A percentile compares a stretch with the other conserved stretches of the same genome.
phyloP scores from a whole-genome alignment of 2,329 filamentous ascomycete species.

The Aspergillus fijiensis region DNA sequence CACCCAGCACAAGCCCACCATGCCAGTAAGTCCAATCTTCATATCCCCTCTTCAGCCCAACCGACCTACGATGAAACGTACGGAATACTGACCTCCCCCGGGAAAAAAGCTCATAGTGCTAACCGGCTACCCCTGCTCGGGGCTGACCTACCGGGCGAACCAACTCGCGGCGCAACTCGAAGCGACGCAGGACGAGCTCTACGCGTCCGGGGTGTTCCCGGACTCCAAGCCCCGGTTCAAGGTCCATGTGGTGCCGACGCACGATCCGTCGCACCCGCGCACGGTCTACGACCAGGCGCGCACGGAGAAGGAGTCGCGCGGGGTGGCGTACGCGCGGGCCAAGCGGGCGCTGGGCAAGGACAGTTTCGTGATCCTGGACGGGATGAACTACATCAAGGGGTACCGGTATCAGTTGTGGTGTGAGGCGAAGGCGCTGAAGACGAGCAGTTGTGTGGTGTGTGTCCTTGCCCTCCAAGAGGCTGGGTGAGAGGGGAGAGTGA shows the following conservation, averaged over 20 bases:
- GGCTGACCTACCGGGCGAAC: constrained; percentile 60
- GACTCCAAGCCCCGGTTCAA: constrained; percentile 49
- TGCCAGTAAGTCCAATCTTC: constrained; percentile 27
- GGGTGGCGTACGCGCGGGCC: constrained; percentile 60
- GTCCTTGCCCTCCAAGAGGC: constrained; percentile 19
- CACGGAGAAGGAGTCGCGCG: constrained; percentile 63
- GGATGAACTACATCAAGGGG: constrained; percentile 68
- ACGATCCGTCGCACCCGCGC: constrained; percentile 46
- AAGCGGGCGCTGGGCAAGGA: constrained; percentile 59
- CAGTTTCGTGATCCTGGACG: constrained; percentile 63
- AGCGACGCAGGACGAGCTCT: constrained; percentile 48
- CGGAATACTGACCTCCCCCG: not conserved
- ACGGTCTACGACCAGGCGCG: constrained; percentile 57
- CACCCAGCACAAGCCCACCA: constrained; percentile 18
- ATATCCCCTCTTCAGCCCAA: not conserved
- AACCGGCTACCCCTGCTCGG: constrained; percentile 63
- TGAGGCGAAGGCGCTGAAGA: constrained; percentile 63
- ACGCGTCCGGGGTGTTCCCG: constrained; percentile 29
- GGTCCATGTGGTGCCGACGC: constrained; percentile 41
- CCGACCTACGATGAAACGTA: too few species aligned
- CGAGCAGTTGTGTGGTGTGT: constrained; percentile 62
- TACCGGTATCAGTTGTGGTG: constrained; percentile 68
- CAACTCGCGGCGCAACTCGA: constrained; percentile 57
- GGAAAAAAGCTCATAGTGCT: constrained; percentile 56
- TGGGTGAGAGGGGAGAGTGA: not conserved